phyloP scores from a whole-genome alignment of 2,329 filamentous ascomycete species.

The Ascochyta fabae region DNA sequence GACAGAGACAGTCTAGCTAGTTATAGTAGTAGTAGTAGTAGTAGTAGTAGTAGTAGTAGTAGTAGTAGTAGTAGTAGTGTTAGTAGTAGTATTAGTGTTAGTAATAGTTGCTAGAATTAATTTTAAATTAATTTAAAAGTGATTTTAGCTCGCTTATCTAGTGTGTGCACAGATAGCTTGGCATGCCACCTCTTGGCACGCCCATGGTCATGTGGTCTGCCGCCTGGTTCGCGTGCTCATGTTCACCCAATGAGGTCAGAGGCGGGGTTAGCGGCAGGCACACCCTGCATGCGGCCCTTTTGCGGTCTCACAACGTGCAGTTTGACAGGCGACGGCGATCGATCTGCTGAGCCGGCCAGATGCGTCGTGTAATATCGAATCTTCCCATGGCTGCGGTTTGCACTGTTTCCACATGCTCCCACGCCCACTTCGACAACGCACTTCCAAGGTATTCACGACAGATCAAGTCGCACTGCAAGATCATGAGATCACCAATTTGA shows the following conservation, averaged over 20 bases:
- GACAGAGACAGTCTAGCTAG: no score
- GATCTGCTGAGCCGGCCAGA: not conserved
- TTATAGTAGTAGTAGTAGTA: no score
- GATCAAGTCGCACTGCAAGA: not conserved
- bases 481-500: constrained; percentile 10
- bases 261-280: constrained; percentile 22
- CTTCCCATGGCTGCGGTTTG: not conserved
- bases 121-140: no score
- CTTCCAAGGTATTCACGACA: not conserved
- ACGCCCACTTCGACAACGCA: not conserved
- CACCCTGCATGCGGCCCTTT: constrained; percentile 6
- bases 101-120: no score
- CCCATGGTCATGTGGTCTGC: no score
- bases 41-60: no score
- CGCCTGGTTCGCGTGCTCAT: not conserved
- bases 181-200: no score
- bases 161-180: no score
- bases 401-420: not conserved
- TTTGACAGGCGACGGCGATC: constrained; percentile 12
- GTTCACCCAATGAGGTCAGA: constrained; percentile 28
- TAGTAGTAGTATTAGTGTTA: no score
- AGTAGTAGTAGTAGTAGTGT: no score
- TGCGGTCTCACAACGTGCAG: constrained; percentile 1
- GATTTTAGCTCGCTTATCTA: no score
- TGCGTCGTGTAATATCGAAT: constrained; percentile 9